Percentiles rank a stretch among this genome's conserved stretches.
These are phyloP conservation scores for Penicillium malachiteum DNA, from an alignment of 495 filamentous ascomycete genomes.

Conservation along the genomic window DNA sequence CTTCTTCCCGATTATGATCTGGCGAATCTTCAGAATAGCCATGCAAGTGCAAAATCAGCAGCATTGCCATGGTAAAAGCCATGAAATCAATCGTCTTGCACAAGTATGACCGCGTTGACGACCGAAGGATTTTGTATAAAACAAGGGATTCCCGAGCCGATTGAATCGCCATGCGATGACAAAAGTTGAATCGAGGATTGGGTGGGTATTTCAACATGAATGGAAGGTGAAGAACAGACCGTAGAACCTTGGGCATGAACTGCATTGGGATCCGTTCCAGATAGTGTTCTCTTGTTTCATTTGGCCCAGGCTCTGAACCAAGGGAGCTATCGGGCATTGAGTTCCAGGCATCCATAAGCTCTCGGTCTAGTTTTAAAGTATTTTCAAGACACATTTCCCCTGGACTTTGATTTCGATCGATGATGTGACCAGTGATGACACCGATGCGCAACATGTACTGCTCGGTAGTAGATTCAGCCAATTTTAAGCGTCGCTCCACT, in stretches of 20 bases:
- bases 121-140: constrained; percentile 44
- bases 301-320: constrained; percentile 11
- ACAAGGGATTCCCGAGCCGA: constrained; percentile 47
- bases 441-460: constrained; percentile 35
- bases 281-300: constrained; percentile 21
- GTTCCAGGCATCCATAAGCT: constrained; percentile 42
- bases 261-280: constrained; percentile 40
- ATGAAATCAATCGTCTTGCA: constrained; percentile 58
- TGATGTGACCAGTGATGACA: constrained; percentile 46
- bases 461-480: constrained; percentile 15
- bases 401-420: constrained; percentile 50
- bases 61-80: constrained; percentile 51
- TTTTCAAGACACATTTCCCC: constrained; percentile 34
- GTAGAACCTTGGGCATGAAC: constrained; percentile 46
- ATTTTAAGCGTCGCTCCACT: constrained; percentile 20
- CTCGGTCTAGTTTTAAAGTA: constrained; percentile 48
- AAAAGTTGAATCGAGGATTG: constrained; percentile 40
- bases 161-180: constrained; percentile 42
- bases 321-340: constrained; percentile 37
- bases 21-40: constrained; percentile 34
- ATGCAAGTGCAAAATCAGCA: constrained; percentile 48
- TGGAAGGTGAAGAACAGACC: constrained; percentile 52
- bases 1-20: constrained; percentile 29
- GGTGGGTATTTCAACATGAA: constrained; percentile 52
- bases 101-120: constrained; percentile 34